These are phyloP conservation scores for Tolypocladium tropicale DNA, from an alignment of 2,329 filamentous ascomycete species.

Conservation along the genomic window DNA sequence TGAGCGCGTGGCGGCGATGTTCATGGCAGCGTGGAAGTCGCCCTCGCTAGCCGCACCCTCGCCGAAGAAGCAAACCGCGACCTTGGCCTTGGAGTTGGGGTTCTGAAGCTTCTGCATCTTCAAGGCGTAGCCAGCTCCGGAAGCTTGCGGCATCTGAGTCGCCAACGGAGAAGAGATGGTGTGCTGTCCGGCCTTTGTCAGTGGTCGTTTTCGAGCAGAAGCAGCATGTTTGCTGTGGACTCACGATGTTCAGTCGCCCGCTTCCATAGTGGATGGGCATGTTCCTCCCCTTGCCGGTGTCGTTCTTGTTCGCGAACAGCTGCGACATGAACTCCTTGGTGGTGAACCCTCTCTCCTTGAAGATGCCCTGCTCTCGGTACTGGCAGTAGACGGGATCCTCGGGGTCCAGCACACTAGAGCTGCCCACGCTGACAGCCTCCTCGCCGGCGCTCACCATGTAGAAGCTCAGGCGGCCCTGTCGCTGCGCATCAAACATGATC, in stretches of 20 bases:
- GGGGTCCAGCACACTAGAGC: constrained; percentile 71
- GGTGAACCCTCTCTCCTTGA: constrained; percentile 79
- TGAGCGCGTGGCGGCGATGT: constrained; percentile 81
- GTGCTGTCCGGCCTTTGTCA: constrained; percentile 39
- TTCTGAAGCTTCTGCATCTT: constrained; percentile 71
- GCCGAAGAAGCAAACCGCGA: constrained; percentile 80
- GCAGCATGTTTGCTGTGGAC: constrained; percentile 15
- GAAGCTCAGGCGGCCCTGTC: constrained; percentile 88
- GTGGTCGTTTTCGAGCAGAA: not conserved
- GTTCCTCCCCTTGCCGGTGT: constrained; percentile 73
- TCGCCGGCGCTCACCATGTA: constrained; percentile 96
- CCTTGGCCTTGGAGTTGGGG: constrained; percentile 53
- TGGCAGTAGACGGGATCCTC: constrained; percentile 89
- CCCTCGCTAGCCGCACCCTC: constrained; percentile 86
- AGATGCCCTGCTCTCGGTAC: constrained; percentile 88
- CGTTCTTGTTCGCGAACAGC: constrained; percentile 77
- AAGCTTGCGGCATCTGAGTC: constrained; percentile 81
- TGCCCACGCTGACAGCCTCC: constrained; percentile 87
- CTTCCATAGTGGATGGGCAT: constrained; percentile 98
- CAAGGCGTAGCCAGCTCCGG: constrained; percentile 77
- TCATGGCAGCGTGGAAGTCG: constrained; percentile 84
- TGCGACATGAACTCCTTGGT: constrained; percentile 91
- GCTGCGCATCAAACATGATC: constrained; percentile 96
- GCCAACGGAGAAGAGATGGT: constrained; percentile 76
- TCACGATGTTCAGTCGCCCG: constrained; percentile 69